Percentiles rank a stretch among this genome's conserved stretches.
Conservation (phyloP, 306 rosid genomes). For the Ammopiptanthus mongolicus region DNA sequence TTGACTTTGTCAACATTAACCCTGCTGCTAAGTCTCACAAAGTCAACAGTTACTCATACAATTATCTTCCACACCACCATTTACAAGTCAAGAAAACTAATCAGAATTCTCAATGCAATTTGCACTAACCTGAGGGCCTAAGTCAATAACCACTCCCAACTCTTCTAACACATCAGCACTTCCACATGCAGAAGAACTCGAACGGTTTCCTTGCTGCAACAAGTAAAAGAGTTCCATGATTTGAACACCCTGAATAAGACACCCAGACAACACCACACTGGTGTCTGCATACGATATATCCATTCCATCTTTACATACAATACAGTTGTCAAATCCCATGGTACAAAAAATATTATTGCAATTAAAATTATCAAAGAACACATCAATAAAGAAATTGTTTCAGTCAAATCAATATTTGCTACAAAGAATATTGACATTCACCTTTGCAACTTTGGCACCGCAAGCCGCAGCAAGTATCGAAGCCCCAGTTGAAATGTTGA, state of each 20-base stretch:
- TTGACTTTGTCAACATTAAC: background rate
- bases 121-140: slow-evolving; percentile 63
- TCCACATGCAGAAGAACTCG: slow-evolving; percentile 95
- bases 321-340: background rate
- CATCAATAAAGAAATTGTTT: background rate
- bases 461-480: slow-evolving; percentile 94
- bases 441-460: slow-evolving; percentile 95
- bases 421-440: background rate
- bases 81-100: background rate
- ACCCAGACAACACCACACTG: too few relatives aligned
- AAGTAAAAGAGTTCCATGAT: background rate
- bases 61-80: background rate
- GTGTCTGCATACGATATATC: too few relatives aligned
- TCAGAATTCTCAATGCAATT: background rate
- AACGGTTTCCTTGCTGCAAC: slow-evolving; percentile 90
- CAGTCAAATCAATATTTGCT: background rate
- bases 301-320: too few relatives aligned
- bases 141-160: slow-evolving; percentile 65
- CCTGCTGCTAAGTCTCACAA: background rate
- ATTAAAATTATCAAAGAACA: background rate
- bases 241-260: background rate
- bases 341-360: background rate
- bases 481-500: slow-evolving; percentile 89
- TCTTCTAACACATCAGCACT: slow-evolving; percentile 94
- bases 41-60: background rate